A percentile compares a stretch with the other conserved stretches of the same genome.
Evolutionary conservation across 169 alveolate species (phyloP).

Genomic region (Blepharisma undulans): DNA sequence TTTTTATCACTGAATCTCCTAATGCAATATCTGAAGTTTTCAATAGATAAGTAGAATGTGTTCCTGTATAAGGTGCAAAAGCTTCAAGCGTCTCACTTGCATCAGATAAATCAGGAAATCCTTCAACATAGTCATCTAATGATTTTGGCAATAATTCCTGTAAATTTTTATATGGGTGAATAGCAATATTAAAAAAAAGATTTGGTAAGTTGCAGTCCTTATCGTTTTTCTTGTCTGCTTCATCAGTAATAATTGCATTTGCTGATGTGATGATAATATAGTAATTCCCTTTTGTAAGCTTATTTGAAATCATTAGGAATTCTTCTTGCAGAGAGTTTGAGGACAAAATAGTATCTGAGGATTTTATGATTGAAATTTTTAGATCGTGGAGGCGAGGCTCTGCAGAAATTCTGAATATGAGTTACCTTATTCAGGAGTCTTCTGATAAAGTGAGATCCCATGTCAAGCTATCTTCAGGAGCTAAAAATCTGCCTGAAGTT

Average conservation of each 20-base stretch:
- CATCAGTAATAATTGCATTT: neutral
- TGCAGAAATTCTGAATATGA: neutral
- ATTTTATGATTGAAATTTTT: neutral
- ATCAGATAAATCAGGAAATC: slow-evolving; percentile 10
- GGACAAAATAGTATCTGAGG: neutral
- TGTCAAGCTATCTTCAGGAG: neutral
- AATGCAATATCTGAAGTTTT: neutral
- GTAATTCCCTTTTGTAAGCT: neutral
- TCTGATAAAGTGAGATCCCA: neutral
- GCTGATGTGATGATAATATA: neutral
- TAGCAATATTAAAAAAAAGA: neutral
- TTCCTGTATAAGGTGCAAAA: neutral
- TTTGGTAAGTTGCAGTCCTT: neutral
- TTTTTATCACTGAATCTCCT: neutral
- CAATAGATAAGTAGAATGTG: neutral
- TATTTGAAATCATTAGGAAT: neutral
- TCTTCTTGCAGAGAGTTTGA: neutral
- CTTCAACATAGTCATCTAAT: neutral
- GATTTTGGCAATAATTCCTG: neutral
- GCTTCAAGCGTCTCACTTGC: neutral
- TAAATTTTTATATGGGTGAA: neutral
- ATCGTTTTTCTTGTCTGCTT: neutral
- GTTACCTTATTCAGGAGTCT: slow-evolving; percentile 13
- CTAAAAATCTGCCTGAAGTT: neutral
- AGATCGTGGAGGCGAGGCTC: neutral